These are phyloP conservation scores for Grammothele lineata DNA, from an alignment of 768 basidiomycete genomes.

Conservation along the genomic window DNA sequence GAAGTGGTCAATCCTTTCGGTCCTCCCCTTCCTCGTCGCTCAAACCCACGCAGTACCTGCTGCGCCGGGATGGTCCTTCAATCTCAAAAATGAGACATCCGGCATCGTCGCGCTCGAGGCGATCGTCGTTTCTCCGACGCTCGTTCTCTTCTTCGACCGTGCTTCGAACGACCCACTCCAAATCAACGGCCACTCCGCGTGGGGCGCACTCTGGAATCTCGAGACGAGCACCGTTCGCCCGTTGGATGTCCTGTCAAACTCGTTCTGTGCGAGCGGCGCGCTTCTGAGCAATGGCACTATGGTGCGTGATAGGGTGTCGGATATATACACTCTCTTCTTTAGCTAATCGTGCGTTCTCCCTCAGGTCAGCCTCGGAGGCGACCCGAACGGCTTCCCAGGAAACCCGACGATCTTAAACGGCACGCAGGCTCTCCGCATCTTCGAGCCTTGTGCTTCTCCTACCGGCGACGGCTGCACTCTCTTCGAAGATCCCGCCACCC, in stretches of 20 bases:
- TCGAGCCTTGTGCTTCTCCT: slow-evolving; percentile 56
- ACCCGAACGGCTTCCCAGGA: slow-evolving; percentile 60
- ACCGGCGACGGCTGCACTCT: slow-evolving; percentile 51
- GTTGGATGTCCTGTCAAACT: slow-evolving; percentile 67
- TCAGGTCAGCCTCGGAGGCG: slow-evolving; percentile 67
- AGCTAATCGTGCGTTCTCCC: no score
- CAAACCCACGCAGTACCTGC: slow-evolving; percentile 1
- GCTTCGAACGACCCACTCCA: slow-evolving; percentile 80
- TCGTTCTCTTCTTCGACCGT: slow-evolving; percentile 75
- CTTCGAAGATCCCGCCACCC: slow-evolving; percentile 56
- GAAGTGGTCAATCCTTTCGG: neutral
- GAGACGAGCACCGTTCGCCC: slow-evolving; percentile 55
- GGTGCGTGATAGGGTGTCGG: no score
- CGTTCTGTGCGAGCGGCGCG: slow-evolving; percentile 80
- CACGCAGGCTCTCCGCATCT: slow-evolving; percentile 69
- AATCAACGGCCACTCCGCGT: slow-evolving; percentile 72
- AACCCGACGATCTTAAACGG: slow-evolving; percentile 71
- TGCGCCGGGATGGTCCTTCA: slow-evolving; percentile 12
- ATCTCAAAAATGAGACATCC: slow-evolving; percentile 55
- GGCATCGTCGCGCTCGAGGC: slow-evolving; percentile 80
- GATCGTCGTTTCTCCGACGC: slow-evolving; percentile 58
- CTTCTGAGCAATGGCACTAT: slow-evolving; percentile 75
- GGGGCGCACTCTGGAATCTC: slow-evolving; percentile 74
- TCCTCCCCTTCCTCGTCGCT: neutral
- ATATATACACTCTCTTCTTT: no score